Evolutionary conservation across 441 rosid species (phyloP).

Genomic region (Manihot esculenta): DNA sequence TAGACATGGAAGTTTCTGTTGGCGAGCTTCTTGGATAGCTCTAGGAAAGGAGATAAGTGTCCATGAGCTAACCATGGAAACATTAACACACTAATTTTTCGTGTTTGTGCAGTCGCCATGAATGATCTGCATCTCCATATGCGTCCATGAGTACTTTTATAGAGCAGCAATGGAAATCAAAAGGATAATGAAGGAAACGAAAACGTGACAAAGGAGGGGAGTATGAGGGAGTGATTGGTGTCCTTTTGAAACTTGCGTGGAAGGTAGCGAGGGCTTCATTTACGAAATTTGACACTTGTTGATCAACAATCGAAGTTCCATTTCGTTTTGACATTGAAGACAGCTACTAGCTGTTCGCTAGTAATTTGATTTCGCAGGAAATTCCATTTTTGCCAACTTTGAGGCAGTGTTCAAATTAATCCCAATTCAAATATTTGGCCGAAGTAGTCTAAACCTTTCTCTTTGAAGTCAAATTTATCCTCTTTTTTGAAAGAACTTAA

Average conservation of each 20-base stretch:
- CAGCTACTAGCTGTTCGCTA: no score
- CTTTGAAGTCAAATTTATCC: no score
- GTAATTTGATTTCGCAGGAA: no score
- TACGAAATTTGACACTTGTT: background rate
- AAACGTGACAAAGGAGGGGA: background rate
- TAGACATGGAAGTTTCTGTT: conserved; percentile 28
- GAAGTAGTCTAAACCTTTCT: no score
- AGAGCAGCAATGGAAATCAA: background rate
- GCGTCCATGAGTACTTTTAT: background rate
- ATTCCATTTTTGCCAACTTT: no score
- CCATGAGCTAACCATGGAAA: conserved; percentile 53
- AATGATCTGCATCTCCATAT: background rate
- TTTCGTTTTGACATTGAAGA: no score
- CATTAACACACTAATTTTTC: conserved; percentile 28
- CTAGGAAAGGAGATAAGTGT: conserved; percentile 37
- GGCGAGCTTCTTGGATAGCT: conserved; percentile 34
- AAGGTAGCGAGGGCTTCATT: background rate
- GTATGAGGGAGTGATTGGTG: background rate
- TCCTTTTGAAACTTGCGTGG: background rate
- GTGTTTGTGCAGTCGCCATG: background rate
- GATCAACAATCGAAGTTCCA: background rate
- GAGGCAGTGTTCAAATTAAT: no score
- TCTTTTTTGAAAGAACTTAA: no score
- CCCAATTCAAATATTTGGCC: no score
- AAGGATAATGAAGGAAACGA: background rate